Conservation (phyloP, 1,284 basidiomycete species). For the Amylostereum areolatum region DNA sequence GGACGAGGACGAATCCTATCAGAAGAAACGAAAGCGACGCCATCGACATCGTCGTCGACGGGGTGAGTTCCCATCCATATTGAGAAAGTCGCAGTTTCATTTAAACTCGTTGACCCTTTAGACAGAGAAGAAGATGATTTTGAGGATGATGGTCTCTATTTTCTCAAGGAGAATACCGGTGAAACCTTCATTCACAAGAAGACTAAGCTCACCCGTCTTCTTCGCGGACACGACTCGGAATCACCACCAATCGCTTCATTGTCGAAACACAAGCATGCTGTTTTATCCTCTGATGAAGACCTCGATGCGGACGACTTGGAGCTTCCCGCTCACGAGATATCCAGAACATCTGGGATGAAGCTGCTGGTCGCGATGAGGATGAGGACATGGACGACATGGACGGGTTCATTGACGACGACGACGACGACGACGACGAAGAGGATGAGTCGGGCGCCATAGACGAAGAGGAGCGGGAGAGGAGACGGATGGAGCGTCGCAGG, state of each 20-base stretch:
- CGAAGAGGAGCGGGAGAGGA: constrained; percentile 68
- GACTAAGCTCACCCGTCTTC: constrained; percentile 65
- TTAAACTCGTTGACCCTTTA: constrained; percentile 17
- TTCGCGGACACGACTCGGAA: constrained; percentile 63
- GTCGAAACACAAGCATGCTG: constrained; percentile 49
- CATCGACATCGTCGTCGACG: constrained; percentile 59
- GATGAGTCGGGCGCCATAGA: constrained; percentile 64
- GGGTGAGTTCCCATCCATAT: constrained; percentile 36
- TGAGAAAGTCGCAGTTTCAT: constrained; percentile 10
- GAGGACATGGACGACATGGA: constrained; percentile 75
- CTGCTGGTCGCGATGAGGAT: constrained; percentile 55
- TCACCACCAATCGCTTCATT: constrained; percentile 60
- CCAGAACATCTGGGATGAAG: constrained; percentile 80
- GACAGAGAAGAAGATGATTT: constrained; percentile 68
- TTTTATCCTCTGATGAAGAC: constrained; percentile 71
- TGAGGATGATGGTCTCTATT: constrained; percentile 93
- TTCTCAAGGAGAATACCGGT: constrained; percentile 94
- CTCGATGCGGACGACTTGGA: constrained; percentile 53
- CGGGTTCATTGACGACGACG: constrained; percentile 83
- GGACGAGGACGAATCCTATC: constrained; percentile 57
- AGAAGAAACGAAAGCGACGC: constrained; percentile 50
- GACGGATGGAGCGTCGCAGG: constrained; percentile 60
- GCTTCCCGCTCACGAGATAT: constrained; percentile 61
- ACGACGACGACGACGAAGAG: constrained; percentile 84
- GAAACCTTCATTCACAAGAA: constrained; percentile 49